A percentile compares a stretch with the other conserved stretches of the same genome.
phyloP scores from a whole-genome alignment of 2,329 filamentous ascomycete species.

The Exophiala lecanii-corni region DNA sequence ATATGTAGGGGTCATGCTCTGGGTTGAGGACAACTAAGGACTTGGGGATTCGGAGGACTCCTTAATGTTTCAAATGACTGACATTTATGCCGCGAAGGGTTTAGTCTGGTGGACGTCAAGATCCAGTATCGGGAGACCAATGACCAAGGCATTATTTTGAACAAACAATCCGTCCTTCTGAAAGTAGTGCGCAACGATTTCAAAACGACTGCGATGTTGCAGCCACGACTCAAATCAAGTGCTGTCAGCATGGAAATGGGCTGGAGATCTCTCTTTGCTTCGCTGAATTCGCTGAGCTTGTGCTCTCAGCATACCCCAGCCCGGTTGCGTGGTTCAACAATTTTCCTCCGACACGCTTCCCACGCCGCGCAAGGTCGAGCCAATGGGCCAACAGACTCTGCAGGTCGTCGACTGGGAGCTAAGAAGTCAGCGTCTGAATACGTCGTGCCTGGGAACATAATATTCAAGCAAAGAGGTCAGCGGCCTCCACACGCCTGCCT shows the following conservation, averaged over 20 bases:
- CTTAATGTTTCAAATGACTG: too few species aligned
- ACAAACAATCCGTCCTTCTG: too few species aligned
- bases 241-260: slow-evolving; percentile 36
- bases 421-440: slow-evolving; percentile 92
- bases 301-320: slow-evolving; percentile 30
- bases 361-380: slow-evolving; percentile 63
- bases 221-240: slow-evolving; percentile 39
- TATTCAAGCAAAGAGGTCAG: slow-evolving; percentile 77
- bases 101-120: too few species aligned
- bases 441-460: slow-evolving; percentile 93
- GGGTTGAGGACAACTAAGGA: too few species aligned
- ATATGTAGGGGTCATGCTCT: too few species aligned
- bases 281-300: slow-evolving; percentile 29
- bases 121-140: too few species aligned
- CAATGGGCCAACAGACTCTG: slow-evolving; percentile 65
- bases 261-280: slow-evolving; percentile 30
- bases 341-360: slow-evolving; percentile 54
- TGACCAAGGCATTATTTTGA: too few species aligned
- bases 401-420: slow-evolving; percentile 84
- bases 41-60: too few species aligned
- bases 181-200: too few species aligned
- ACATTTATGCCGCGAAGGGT: too few species aligned
- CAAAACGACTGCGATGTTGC: slow-evolving; percentile 40
- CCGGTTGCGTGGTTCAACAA: slow-evolving; percentile 29
- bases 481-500: neutral